A percentile compares a stretch with the other conserved stretches of the same genome.
Conservation (phyloP, 306 rosid species). For the Begonia loranthoides region DNA sequence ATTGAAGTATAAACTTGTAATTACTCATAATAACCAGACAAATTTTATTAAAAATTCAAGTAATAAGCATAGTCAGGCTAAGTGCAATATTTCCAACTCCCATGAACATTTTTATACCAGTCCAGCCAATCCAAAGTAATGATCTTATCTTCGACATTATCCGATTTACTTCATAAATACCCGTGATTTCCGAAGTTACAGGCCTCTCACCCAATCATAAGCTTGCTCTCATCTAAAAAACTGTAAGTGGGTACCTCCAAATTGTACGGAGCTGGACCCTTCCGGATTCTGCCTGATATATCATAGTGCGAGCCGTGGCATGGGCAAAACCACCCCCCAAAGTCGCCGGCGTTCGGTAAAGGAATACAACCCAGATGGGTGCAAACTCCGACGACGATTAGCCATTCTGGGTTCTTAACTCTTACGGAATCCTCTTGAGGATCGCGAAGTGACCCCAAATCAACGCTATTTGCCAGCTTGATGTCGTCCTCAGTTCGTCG, state of each 20-base stretch:
- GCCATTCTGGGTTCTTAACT: constrained; percentile 84
- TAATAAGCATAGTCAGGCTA: no score
- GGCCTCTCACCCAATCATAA: constrained; percentile 44
- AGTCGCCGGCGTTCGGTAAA: constrained; percentile 82
- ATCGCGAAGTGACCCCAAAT: constrained; percentile 60
- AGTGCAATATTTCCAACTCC: no score
- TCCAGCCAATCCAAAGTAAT: constrained; percentile 8
- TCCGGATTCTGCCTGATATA: constrained; percentile 71
- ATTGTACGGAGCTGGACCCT: constrained; percentile 85
- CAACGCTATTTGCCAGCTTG: constrained; percentile 63
- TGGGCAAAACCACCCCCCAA: constrained; percentile 88
- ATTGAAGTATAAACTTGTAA: no score
- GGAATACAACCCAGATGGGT: constrained; percentile 90
- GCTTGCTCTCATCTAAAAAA: constrained; percentile 59
- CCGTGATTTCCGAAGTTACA: background rate
- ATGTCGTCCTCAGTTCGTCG: constrained; percentile 72
- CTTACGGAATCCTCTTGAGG: constrained; percentile 60
- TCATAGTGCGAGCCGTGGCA: constrained; percentile 90
- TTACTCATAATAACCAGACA: no score
- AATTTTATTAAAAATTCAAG: no score
- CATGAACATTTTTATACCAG: background rate
- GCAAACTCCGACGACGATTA: constrained; percentile 70
- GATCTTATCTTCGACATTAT: constrained; percentile 38
- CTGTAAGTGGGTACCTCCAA: constrained; percentile 73
- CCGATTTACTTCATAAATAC: constrained; percentile 22